Evolutionary conservation across 2,329 filamentous ascomycete genomes (phyloP), one percentile per base, ranked within the genome.

Genomic region (Lecanicillium sp.): DNA sequence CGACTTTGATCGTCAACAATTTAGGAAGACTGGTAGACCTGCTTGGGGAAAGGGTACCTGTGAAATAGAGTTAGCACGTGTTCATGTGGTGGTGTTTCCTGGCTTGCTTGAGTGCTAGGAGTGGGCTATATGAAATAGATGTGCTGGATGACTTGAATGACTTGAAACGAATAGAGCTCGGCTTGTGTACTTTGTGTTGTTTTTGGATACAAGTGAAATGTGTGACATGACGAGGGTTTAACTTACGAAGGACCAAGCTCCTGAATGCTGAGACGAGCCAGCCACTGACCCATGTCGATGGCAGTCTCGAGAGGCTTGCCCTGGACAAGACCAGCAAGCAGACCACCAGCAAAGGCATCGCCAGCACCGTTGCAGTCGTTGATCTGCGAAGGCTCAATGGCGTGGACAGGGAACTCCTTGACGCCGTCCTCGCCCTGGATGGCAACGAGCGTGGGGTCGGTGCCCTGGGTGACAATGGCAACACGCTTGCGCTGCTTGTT

Each of bases 361-460:
- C 88, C 92, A 46, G 92, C 92, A 59, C 92, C 92, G 60, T 90
- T 97, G 63, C 90, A 97, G 68, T 98, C 92, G 64, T 84, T 84
- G 66, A 98, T 97, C 67, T 85, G 71, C 36, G 77, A 74, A 60
- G 76, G 70, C 49, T 77, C 71, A 54, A 98, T 90, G 52, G 78
- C 72, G 60, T 86, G 87, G 37, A 98, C 88, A 15, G 81, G 74
- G 70, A 81, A 92, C 61, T 85, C 77, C 68, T 82, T 79, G 55
- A 92, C 69, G 44, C 78, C 73, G 29, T 78, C 75, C 58, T 79
- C 74, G 48, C 78, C 78, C 65, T 85, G 81, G 50, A 81, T 70
- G 46, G 87, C 90, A 38, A 95, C 81, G 46, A 98, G 66, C 42
- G 92, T 97, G 38, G 89, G 86, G 47, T 88, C 79, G 39, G 88